Evolutionary conservation across 1,284 basidiomycete genomes (phyloP), one percentile per base, ranked within the genome.

Genomic region (Trametes polyzona): DNA sequence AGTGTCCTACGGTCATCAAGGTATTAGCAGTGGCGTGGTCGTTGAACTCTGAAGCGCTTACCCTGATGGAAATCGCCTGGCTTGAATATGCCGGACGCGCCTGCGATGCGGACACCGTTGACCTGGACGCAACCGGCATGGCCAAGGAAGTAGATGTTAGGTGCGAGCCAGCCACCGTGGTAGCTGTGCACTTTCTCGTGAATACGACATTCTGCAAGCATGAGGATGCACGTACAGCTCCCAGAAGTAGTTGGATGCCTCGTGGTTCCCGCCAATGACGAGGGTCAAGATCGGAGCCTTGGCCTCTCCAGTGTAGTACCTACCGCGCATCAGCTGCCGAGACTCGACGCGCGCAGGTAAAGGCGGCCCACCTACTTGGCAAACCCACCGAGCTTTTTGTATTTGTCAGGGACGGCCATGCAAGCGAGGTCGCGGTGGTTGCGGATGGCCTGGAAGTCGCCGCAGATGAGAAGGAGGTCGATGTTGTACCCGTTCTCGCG

Each of bases 191-290:
- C 17, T 6, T 52, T 7, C 40, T 32, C 23, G 14, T 43, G 30
- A 30, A 23, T 24, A 33, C 47, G 19, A 53, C 29, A 53, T 17
- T 29, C 29, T 43, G 26, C 9, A 17, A 26, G 4, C 47, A 58
- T 33, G 16, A 24, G 36, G 26, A 11, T 17, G 42, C 23, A 76
- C 92, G 74, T 68, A 95, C 89, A 98, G 76, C 71, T 99, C 97
- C 90, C 93, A 96, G 77, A 99, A 83, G 72, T 98, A 98, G 69
- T 95, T 97, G 52, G 93, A 96, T 4, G 95, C 95, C 74, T 99
- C 96, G 71, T 99, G 96, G 70, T 99, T 99, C 5, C 97, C 97
- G 19, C 97, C 97, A 67, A 99, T 97, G 49, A 98, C 87, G 29
- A 99, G 79, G 0, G 97, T 99, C 67, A 98, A 76, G 6, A 97